Percentiles rank a stretch among this genome's conserved stretches.
phyloP scores from a whole-genome alignment of 1,284 basidiomycete genomes.

The Lentinus polychrous region DNA sequence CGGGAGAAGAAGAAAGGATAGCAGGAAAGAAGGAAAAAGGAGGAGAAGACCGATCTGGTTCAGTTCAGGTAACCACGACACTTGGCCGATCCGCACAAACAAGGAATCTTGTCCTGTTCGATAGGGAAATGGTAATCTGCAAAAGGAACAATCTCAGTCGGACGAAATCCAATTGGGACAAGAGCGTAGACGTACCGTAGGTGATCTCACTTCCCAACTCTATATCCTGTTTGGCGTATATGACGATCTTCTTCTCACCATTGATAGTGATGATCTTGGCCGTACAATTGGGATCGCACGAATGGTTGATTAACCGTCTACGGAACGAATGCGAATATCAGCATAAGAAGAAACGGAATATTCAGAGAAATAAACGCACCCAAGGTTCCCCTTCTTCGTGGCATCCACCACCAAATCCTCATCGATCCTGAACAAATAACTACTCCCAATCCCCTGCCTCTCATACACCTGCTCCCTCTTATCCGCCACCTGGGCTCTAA shows the following conservation, averaged over 20 bases:
- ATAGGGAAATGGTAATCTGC: slow-evolving; percentile 90
- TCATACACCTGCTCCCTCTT: slow-evolving; percentile 97
- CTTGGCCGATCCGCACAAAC: slow-evolving; percentile 80
- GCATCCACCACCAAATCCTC: slow-evolving; percentile 94
- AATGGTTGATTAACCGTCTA: slow-evolving; percentile 94
- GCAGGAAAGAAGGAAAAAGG: slow-evolving; percentile 4
- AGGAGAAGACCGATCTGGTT: slow-evolving; percentile 12
- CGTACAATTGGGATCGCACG: slow-evolving; percentile 94
- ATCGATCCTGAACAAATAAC: slow-evolving; percentile 91
- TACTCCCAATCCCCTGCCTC: slow-evolving; percentile 90
- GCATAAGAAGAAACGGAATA: slow-evolving; percentile 14
- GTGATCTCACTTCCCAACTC: slow-evolving; percentile 94
- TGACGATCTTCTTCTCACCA: slow-evolving; percentile 98
- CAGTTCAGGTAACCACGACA: slow-evolving; percentile 90
- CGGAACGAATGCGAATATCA: slow-evolving; percentile 9
- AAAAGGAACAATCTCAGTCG: slow-evolving; percentile 5
- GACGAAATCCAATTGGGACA: neutral
- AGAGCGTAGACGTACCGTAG: slow-evolving; percentile 55
- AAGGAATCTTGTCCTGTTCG: slow-evolving; percentile 89
- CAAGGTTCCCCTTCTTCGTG: slow-evolving; percentile 97
- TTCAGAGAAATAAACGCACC: slow-evolving; percentile 45
- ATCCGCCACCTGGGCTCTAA: slow-evolving; percentile 93
- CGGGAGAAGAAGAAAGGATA: neutral
- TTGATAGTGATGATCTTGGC: slow-evolving; percentile 99
- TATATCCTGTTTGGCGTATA: slow-evolving; percentile 94